A percentile compares a stretch with the other conserved stretches of the same genome.
phyloP scores from a whole-genome alignment of 345 rosid species.

The Geranium rotundifolium region DNA sequence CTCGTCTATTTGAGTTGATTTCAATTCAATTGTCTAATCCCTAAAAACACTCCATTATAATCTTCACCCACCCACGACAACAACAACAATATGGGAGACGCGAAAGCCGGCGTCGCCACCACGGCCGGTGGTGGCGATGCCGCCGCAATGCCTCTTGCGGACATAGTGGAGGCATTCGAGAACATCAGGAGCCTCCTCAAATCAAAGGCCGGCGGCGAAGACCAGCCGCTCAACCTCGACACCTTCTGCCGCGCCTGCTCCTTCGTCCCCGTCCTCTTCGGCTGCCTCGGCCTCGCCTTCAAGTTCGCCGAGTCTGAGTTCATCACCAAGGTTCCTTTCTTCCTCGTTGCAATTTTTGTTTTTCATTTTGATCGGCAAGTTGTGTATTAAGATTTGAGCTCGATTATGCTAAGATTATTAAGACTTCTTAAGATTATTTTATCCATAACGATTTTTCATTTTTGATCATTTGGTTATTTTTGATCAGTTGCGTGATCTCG shows the following conservation, averaged over 20 bases:
- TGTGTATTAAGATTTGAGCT: no score
- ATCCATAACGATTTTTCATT: neutral
- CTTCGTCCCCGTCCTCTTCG: constrained; percentile 57
- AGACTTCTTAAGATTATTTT: no score
- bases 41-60: neutral
- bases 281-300: constrained; percentile 77
- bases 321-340: constrained; percentile 45
- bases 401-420: no score
- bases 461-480: neutral
- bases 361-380: no score
- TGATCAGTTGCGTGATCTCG: constrained; percentile 52
- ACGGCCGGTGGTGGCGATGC: constrained; percentile 14
- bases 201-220: constrained; percentile 8
- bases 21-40: neutral
- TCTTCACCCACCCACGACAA: no score
- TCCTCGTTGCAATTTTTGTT: neutral
- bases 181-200: constrained; percentile 26
- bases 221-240: constrained; percentile 32
- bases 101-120: neutral
- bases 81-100: neutral
- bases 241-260: constrained; percentile 54
- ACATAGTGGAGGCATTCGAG: constrained; percentile 56
- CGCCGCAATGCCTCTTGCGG: constrained; percentile 26
- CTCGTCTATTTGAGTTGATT: no score
- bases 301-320: constrained; percentile 82